These are phyloP conservation scores for Gleditsia sinensis DNA, from an alignment of 306 rosid species.

Conservation along the genomic window DNA sequence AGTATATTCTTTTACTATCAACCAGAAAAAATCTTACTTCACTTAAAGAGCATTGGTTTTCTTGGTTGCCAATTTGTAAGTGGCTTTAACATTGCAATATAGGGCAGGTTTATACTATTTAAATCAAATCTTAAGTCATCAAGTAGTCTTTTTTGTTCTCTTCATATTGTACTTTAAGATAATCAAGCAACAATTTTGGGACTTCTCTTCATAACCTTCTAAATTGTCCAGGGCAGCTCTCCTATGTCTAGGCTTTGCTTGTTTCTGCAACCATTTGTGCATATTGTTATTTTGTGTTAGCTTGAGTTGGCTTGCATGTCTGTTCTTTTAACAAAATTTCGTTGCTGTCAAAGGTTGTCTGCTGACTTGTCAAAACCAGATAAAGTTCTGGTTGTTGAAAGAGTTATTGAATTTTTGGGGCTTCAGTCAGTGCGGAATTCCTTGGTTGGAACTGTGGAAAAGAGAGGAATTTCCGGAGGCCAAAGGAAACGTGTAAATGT, in stretches of 20 bases:
- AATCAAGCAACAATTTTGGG: background rate
- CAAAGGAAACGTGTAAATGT: conserved; percentile 98
- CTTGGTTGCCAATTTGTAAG: background rate
- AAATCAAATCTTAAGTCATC: background rate
- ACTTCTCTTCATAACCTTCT: background rate
- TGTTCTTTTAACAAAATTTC: conserved; percentile 25
- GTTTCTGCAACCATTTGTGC: conserved; percentile 13
- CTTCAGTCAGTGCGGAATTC: conserved; percentile 86
- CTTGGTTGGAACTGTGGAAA: conserved; percentile 92
- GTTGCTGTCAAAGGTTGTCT: conserved; percentile 57
- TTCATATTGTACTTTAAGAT: background rate
- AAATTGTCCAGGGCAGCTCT: too few species aligned
- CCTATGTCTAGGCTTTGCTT: background rate
- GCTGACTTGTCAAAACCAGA: conserved; percentile 72
- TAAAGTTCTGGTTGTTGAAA: conserved; percentile 84
- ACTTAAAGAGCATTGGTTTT: background rate
- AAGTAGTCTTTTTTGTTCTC: background rate
- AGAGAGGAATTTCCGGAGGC: conserved; percentile 96
- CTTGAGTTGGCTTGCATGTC: conserved; percentile 7
- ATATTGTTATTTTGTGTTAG: conserved; percentile 14
- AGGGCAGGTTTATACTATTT: background rate
- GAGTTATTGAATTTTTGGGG: conserved; percentile 90
- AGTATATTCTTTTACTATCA: too few species aligned
- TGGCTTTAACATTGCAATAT: background rate
- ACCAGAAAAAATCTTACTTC: too few species aligned